phyloP scores from a whole-genome alignment of 768 basidiomycete genomes.

The Hericium erinaceus region DNA sequence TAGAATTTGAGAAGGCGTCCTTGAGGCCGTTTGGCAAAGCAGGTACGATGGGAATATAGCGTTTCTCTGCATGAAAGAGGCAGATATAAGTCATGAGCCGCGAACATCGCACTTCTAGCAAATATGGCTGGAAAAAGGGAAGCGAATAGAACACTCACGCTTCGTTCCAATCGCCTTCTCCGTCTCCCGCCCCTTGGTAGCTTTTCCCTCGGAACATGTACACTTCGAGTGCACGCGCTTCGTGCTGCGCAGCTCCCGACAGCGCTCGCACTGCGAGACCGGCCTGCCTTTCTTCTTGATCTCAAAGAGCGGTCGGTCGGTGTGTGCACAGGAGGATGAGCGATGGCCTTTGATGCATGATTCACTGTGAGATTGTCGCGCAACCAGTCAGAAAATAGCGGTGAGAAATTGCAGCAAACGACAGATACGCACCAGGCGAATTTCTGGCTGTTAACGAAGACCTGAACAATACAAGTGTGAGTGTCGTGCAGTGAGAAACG shows the following conservation, averaged over 20 bases:
- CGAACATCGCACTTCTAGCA: too few species aligned
- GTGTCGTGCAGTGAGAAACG: too few species aligned
- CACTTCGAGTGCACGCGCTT: slow-evolving; percentile 16
- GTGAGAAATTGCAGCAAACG: not conserved
- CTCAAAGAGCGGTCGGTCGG: slow-evolving; percentile 14
- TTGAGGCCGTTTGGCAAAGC: slow-evolving; percentile 14
- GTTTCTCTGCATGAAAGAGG: slow-evolving; percentile 7
- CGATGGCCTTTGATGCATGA: slow-evolving; percentile 17
- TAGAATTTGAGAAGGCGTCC: slow-evolving; percentile 5
- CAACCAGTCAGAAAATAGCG: not conserved
- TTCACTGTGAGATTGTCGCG: slow-evolving; percentile 5
- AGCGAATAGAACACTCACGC: slow-evolving; percentile 3
- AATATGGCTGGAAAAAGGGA: too few species aligned
- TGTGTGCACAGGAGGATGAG: slow-evolving; percentile 15
- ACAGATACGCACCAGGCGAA: slow-evolving; percentile 11
- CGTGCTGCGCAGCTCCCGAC: slow-evolving; percentile 12
- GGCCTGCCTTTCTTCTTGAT: slow-evolving; percentile 16
- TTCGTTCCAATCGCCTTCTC: slow-evolving; percentile 15
- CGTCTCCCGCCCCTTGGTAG: slow-evolving; percentile 2
- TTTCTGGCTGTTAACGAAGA: slow-evolving; percentile 15
- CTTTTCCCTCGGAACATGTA: slow-evolving; percentile 10
- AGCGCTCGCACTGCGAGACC: slow-evolving; percentile 15
- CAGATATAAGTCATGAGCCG: not conserved
- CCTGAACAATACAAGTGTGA: not conserved
- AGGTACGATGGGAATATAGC: slow-evolving; percentile 15